A percentile compares a stretch with the other conserved stretches of the same genome.
Conservation (phyloP, 2,329 filamentous ascomycete species). For the Cercospora brassicicola region DNA sequence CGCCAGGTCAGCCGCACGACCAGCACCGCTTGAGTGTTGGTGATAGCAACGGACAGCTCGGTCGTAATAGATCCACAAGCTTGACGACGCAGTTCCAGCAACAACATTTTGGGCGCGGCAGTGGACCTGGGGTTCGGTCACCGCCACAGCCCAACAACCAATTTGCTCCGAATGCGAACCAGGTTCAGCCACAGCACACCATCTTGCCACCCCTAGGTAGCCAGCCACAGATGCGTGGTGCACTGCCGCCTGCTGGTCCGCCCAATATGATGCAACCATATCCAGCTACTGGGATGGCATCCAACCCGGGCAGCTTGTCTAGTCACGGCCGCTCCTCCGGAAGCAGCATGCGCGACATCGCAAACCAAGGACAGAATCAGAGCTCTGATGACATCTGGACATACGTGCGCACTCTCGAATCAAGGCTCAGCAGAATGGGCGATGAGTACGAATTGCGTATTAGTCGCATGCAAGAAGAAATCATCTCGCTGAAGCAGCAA, state of each 20-base stretch:
- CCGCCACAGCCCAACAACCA: constrained; percentile 49
- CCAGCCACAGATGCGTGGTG: constrained; percentile 30
- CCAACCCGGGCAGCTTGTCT: constrained; percentile 54
- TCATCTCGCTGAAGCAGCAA: constrained; percentile 39
- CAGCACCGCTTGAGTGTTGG: constrained; percentile 56
- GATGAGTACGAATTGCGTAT: constrained; percentile 52
- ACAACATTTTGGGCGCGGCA: constrained; percentile 61
- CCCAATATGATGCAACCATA: constrained; percentile 43
- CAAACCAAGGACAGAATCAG: constrained; percentile 50
- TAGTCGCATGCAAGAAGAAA: constrained; percentile 47
- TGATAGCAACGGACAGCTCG: constrained; percentile 39
- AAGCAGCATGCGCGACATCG: constrained; percentile 67
- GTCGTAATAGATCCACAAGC: constrained; percentile 65
- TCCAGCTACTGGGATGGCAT: constrained; percentile 25
- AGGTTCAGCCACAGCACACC: constrained; percentile 30
- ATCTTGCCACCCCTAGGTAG: constrained; percentile 44
- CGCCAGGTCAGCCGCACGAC: constrained; percentile 58
- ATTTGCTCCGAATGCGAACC: constrained; percentile 37
- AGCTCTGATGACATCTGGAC: constrained; percentile 59
- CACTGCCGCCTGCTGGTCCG: constrained; percentile 23
- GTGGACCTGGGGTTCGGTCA: constrained; percentile 55
- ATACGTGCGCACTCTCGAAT: constrained; percentile 71
- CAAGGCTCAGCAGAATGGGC: constrained; percentile 47
- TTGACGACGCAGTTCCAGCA: constrained; percentile 65
- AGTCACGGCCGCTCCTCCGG: constrained; percentile 57